phyloP scores from a whole-genome alignment of 257 asterid genomes.

The Jacaranda copaia region DNA sequence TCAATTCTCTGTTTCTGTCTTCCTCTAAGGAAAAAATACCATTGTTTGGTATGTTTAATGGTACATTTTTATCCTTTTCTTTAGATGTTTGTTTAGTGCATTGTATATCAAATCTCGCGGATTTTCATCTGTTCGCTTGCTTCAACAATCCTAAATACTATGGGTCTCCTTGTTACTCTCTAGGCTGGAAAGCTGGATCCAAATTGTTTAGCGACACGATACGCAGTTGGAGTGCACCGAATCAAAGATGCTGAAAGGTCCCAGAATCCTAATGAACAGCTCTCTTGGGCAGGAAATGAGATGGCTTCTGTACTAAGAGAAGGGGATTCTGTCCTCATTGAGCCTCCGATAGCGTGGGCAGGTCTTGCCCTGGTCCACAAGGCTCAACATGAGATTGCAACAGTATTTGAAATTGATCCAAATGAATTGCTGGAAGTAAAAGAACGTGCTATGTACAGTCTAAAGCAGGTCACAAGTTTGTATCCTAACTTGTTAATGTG shows the following conservation, averaged over 20 bases:
- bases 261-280: slow-evolving; percentile 93
- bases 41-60: not conserved
- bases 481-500: slow-evolving; percentile 11
- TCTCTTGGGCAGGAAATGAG: slow-evolving; percentile 97
- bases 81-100: not conserved
- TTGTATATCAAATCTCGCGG: too few relatives aligned
- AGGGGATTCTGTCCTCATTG: slow-evolving; percentile 79
- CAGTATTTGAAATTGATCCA: slow-evolving; percentile 81
- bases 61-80: not conserved
- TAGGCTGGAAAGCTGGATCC: slow-evolving; percentile 98
- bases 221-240: slow-evolving; percentile 91
- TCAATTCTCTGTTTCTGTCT: not conserved
- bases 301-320: slow-evolving; percentile 96
- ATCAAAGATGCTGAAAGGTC: slow-evolving; percentile 94
- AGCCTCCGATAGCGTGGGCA: slow-evolving; percentile 91
- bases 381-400: slow-evolving; percentile 95
- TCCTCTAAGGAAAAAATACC: not conserved
- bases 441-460: slow-evolving; percentile 82
- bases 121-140: slow-evolving; percentile 24
- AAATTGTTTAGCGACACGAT: slow-evolving; percentile 94
- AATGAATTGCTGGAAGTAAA: slow-evolving; percentile 78
- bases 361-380: slow-evolving; percentile 96
- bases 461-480: slow-evolving; percentile 73
- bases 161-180: slow-evolving; percentile 35
- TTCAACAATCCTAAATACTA: slow-evolving; percentile 27